Evolutionary conservation across 2,329 filamentous ascomycete species (phyloP).

Genomic region (Ceratocystis papillata): DNA sequence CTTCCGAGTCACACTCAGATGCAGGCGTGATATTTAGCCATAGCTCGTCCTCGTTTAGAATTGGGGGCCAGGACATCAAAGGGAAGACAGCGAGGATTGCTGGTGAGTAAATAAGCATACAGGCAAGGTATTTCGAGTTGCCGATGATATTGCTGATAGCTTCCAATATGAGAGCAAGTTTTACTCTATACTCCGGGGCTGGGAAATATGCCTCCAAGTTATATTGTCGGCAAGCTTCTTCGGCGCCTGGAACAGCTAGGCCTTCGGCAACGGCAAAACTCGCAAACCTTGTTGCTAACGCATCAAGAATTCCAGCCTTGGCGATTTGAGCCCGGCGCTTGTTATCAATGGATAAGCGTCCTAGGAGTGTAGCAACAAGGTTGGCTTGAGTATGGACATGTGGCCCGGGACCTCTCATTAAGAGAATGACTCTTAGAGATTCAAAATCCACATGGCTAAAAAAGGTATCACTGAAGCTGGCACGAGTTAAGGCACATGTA

Average conservation of each 20-base stretch:
- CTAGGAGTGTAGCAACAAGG: slow-evolving; percentile 14
- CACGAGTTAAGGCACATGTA: slow-evolving; percentile 9
- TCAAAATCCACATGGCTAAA: slow-evolving; percentile 8
- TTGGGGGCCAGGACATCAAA: slow-evolving; percentile 36
- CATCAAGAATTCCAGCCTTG: slow-evolving; percentile 63
- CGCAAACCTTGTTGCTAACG: slow-evolving; percentile 62
- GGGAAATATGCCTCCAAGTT: slow-evolving; percentile 50
- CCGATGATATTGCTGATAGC: slow-evolving; percentile 67
- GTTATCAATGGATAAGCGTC: slow-evolving; percentile 12
- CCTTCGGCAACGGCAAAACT: slow-evolving; percentile 58
- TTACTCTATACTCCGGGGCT: slow-evolving; percentile 47
- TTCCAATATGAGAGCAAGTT: slow-evolving; percentile 60
- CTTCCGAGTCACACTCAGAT: slow-evolving; percentile 18
- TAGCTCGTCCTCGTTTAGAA: slow-evolving; percentile 6
- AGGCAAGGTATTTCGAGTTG: slow-evolving; percentile 67
- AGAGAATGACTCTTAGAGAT: slow-evolving; percentile 9
- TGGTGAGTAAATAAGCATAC: slow-evolving; percentile 58
- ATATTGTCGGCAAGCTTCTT: slow-evolving; percentile 43
- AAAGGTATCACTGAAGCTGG: slow-evolving; percentile 1
- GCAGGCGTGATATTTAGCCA: slow-evolving; percentile 13
- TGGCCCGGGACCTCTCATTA: background rate
- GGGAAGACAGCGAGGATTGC: slow-evolving; percentile 60
- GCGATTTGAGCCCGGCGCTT: slow-evolving; percentile 39
- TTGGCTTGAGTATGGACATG: slow-evolving; percentile 11
- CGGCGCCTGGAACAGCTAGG: slow-evolving; percentile 56